Conservation (phyloP, 305 asterid genomes). For the Fraxinus ornus region DNA sequence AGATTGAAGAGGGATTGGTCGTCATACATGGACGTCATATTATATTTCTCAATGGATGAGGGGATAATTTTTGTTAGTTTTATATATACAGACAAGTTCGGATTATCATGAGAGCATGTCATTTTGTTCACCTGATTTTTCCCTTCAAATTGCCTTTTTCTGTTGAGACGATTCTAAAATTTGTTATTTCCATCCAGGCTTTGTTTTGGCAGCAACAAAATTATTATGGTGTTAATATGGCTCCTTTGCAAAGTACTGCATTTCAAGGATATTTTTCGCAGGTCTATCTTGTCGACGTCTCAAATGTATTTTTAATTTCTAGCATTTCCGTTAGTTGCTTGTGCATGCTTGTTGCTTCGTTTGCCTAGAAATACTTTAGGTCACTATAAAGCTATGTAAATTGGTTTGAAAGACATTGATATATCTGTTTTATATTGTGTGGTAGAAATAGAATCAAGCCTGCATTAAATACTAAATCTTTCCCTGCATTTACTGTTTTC, state of each 20-base stretch:
- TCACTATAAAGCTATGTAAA: background rate
- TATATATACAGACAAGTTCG: slow-evolving; percentile 9
- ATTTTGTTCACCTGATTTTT: background rate
- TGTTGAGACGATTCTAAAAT: slow-evolving; percentile 1
- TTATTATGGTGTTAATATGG: slow-evolving; percentile 89
- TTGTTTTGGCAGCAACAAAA: slow-evolving; percentile 80
- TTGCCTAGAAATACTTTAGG: background rate
- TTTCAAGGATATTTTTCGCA: slow-evolving; percentile 97
- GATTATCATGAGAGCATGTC: slow-evolving; percentile 1
- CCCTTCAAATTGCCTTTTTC: slow-evolving; percentile 9
- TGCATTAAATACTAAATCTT: background rate
- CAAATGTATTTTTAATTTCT: background rate
- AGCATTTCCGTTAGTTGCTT: background rate
- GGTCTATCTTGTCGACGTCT: slow-evolving; percentile 41
- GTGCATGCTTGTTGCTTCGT: background rate
- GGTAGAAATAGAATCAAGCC: background rate
- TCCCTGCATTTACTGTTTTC: background rate
- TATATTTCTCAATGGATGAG: slow-evolving; percentile 6
- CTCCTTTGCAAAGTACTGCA: slow-evolving; percentile 82
- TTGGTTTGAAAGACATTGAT: slow-evolving; percentile 2
- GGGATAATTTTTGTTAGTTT: slow-evolving; percentile 9
- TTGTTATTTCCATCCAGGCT: slow-evolving; percentile 24
- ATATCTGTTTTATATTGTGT: background rate
- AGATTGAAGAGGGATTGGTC: slow-evolving; percentile 4
- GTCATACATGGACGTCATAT: too few species aligned